These are phyloP conservation scores for Leishmania turanica DNA, from an alignment of 208 protist genomes.

Conservation along the genomic window DNA sequence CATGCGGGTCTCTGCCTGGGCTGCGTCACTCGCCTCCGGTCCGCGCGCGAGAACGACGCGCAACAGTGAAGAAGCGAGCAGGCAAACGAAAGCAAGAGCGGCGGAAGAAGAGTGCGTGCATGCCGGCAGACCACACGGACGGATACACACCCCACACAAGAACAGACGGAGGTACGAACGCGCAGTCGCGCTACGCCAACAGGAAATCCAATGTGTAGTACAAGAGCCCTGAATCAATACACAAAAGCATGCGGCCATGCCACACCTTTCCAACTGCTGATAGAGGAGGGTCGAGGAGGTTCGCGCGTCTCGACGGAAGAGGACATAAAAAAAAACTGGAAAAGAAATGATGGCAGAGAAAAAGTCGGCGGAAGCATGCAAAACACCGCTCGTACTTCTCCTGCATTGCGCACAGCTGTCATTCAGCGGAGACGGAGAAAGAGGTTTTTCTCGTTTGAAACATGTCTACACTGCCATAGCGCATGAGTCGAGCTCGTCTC, in stretches of 20 bases:
- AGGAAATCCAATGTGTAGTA: slow-evolving; percentile 9
- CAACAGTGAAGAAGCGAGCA: not conserved
- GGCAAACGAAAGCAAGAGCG: not conserved
- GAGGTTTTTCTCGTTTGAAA: not conserved
- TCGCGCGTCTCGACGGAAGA: not conserved
- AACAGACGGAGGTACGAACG: not conserved
- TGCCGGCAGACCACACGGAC: not conserved
- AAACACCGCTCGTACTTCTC: not conserved
- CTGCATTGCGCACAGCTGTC: not conserved
- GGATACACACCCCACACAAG: not conserved
- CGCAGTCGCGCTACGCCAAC: not conserved
- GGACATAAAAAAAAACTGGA: not conserved
- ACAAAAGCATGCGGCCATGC: not conserved
- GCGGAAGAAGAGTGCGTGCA: slow-evolving; percentile 3
- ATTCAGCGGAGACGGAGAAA: not conserved
- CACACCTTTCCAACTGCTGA: not conserved
- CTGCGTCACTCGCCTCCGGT: not conserved
- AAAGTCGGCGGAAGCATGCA: not conserved
- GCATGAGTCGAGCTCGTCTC: not conserved
- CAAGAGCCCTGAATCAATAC: slow-evolving; percentile 9
- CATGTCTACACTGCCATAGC: not conserved
- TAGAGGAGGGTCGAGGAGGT: not conserved
- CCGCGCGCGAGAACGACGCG: not conserved
- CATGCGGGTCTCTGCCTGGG: not conserved
- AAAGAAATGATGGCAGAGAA: not conserved